Base-by-base conservation (phyloP, 352 stramenopile genomes). In the Phytophthora macrochlamydospora region DNA sequence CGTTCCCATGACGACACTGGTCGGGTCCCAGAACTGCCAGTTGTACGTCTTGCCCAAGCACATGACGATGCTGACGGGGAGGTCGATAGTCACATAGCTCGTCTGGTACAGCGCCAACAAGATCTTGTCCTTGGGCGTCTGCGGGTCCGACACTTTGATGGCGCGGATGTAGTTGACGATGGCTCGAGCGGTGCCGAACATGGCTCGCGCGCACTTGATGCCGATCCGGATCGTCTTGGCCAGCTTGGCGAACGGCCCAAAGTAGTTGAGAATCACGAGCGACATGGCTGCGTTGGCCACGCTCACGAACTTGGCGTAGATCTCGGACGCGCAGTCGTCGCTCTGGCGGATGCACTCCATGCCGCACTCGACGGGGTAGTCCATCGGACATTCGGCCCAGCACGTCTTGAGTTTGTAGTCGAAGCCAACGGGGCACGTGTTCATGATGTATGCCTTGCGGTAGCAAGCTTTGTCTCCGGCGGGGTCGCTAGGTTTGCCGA, bases 301-400 rank as follows among this genome's bases (percentile, higher is more conserved):
- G 32, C 66, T 64, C 30, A 13, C 56, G 31, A 73, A 67, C 73
- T 85, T 82, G 1, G 52, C 51, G 32, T 82, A 61, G 11, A 85
- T 53, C 46, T 71, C 69, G 2, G 53, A 18, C 0, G 18, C 46
- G 14, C 75, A 83, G 53, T 81, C 65, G 4, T 72, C 67, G 31
- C 54, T 81, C 33, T 83, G 72, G n/a, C 61, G 61, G 37, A 84
- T 57, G 46, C 79, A 88, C 42, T 88, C 75, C 64, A 82, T 73
- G 51, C 76, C 76, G 37, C 79, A 88, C 35, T 79, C 51, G 0
- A 86, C 74, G 2, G 79, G 79, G 51, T 81, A 84, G 24, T 75
- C 64, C 40, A 88, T 61, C 1, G 76, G 76, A 35, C 79, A 88
- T 24, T 85, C 54, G 3, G 75, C 56, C 78, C 78, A 87, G 68